phyloP scores from a whole-genome alignment of 2,329 filamentous ascomycete genomes.

The Penicillium sp. region DNA sequence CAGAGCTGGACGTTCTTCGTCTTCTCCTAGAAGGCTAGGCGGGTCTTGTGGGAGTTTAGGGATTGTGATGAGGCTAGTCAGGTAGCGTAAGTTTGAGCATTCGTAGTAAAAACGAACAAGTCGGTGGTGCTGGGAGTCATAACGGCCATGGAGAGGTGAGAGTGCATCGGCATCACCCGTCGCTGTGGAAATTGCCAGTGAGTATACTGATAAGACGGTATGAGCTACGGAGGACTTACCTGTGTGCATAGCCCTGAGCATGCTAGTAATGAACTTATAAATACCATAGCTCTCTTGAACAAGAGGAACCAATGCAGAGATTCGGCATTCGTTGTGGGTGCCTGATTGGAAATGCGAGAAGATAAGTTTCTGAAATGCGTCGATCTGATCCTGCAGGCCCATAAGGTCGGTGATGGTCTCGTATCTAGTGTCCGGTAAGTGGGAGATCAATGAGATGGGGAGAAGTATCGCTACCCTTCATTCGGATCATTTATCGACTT shows the following conservation, averaged over 20 bases:
- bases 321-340: slow-evolving; percentile 94
- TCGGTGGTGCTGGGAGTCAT: slow-evolving; percentile 95
- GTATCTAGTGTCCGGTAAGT: slow-evolving; percentile 53
- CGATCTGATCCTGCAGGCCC: slow-evolving; percentile 96
- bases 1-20: slow-evolving; percentile 80
- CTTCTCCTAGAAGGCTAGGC: slow-evolving; percentile 84
- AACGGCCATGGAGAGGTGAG: slow-evolving; percentile 82
- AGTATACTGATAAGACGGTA: background rate
- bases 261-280: slow-evolving; percentile 99
- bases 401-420: slow-evolving; percentile 97
- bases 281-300: slow-evolving; percentile 99
- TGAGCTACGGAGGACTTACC: slow-evolving; percentile 58
- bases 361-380: slow-evolving; percentile 97
- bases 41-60: slow-evolving; percentile 95
- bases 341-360: slow-evolving; percentile 94
- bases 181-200: slow-evolving; percentile 52
- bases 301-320: slow-evolving; percentile 88
- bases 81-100: slow-evolving; percentile 94
- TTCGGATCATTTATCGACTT: slow-evolving; percentile 99
- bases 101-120: slow-evolving; percentile 99
- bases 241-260: slow-evolving; percentile 96
- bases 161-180: slow-evolving; percentile 94
- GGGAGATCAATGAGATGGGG: background rate
- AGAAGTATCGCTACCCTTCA: slow-evolving; percentile 70
- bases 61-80: slow-evolving; percentile 94